Conservation (phyloP, 2,329 filamentous ascomycete genomes). For the Alternaria postmessia region DNA sequence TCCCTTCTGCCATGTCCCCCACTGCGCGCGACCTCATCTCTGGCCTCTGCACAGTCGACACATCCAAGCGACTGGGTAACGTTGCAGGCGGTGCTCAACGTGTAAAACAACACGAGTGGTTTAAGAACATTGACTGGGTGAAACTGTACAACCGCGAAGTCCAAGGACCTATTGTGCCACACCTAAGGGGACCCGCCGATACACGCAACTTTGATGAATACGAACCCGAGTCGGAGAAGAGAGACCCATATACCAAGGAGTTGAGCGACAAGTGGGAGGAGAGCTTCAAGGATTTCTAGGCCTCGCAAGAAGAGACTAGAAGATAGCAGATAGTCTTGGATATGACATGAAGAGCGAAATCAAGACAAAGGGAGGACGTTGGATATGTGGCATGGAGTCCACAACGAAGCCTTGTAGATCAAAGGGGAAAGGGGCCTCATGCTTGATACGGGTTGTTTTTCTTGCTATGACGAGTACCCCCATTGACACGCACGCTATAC, state of each 20-base stretch:
- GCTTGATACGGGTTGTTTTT: neutral
- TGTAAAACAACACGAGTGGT: slow-evolving; percentile 81
- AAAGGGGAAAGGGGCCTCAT: neutral
- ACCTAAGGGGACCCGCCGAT: slow-evolving; percentile 75
- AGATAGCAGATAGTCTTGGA: neutral
- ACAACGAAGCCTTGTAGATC: neutral
- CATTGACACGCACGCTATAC: neutral
- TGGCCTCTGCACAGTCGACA: slow-evolving; percentile 79
- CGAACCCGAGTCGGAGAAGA: slow-evolving; percentile 74
- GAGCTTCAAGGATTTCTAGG: slow-evolving; percentile 74
- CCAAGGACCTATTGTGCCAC: slow-evolving; percentile 77
- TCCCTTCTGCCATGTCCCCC: slow-evolving; percentile 72
- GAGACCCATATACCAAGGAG: slow-evolving; percentile 73
- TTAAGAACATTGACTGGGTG: slow-evolving; percentile 76
- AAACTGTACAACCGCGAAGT: slow-evolving; percentile 70
- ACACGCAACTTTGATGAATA: slow-evolving; percentile 85
- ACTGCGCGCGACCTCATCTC: slow-evolving; percentile 78
- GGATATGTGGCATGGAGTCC: neutral
- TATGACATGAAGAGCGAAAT: neutral
- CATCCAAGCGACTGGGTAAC: slow-evolving; percentile 79
- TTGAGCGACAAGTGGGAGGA: slow-evolving; percentile 73
- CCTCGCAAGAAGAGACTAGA: neutral
- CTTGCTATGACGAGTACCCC: neutral
- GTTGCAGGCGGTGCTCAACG: slow-evolving; percentile 75
- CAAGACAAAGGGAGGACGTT: neutral